A percentile compares a stretch with the other conserved stretches of the same genome.
Conservation (phyloP, 768 basidiomycete species). For the Imleria badia region DNA sequence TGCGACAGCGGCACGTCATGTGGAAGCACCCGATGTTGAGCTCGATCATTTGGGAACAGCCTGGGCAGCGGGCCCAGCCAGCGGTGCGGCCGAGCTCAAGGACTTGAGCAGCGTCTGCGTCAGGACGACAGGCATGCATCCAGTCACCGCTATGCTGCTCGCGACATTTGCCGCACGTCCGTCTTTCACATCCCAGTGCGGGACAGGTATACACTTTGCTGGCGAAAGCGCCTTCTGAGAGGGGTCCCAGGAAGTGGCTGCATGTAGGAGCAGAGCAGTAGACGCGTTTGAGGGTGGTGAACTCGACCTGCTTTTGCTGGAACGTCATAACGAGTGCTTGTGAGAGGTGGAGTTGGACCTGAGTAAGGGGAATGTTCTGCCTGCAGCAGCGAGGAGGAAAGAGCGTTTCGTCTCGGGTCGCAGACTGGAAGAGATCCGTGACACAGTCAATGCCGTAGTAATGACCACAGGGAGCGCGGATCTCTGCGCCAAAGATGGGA, state of each 20-base stretch:
- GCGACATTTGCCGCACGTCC: slow-evolving; percentile 28
- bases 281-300: slow-evolving; percentile 34
- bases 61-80: slow-evolving; percentile 41
- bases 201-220: slow-evolving; percentile 20
- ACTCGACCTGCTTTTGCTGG: slow-evolving; percentile 30
- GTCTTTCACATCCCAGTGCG: slow-evolving; percentile 16
- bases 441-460: slow-evolving; percentile 36
- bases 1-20: slow-evolving; percentile 40
- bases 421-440: slow-evolving; percentile 33
- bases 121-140: slow-evolving; percentile 25
- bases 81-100: slow-evolving; percentile 25
- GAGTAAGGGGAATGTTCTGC: slow-evolving; percentile 27
- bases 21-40: slow-evolving; percentile 39
- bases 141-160: slow-evolving; percentile 21
- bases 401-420: slow-evolving; percentile 38
- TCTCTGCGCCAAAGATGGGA: slow-evolving; percentile 24
- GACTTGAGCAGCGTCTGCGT: slow-evolving; percentile 24
- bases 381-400: slow-evolving; percentile 43
- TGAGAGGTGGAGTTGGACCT: slow-evolving; percentile 27
- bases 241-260: slow-evolving; percentile 37
- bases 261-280: slow-evolving; percentile 37
- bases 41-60: slow-evolving; percentile 40
- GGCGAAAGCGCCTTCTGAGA: slow-evolving; percentile 25
- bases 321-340: slow-evolving; percentile 19
- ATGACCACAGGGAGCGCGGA: slow-evolving; percentile 36